Base-by-base conservation (phyloP, 352 stramenopile genomes). In the Pythium scleroteichum region DNA sequence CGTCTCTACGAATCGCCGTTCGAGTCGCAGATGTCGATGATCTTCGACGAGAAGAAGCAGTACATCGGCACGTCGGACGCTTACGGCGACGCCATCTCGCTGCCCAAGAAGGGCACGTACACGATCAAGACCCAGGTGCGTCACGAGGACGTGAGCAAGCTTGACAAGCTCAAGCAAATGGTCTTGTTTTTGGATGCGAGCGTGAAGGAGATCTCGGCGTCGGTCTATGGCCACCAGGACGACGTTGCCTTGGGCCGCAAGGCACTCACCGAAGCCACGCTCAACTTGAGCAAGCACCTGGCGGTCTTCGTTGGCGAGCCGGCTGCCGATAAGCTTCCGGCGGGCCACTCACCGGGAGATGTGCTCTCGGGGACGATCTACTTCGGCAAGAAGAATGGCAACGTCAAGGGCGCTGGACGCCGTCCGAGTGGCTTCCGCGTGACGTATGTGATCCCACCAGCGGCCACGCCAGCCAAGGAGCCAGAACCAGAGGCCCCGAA, bases 11-110 rank as follows among this genome's bases (percentile, higher is more conserved):
- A 98, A 62, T 97, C 88, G 6, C 85, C 85, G 12, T 97, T 97
- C 40, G 92, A 98, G 60, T 76, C 78, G n/a, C 92, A 98, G 55
- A 54, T 98, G 56, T 95, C 90, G 65, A 87, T 97, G 76, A 76
- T 97, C 33, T 98, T 97, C 64, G 90, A 98, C 71, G 85, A 86
- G 17, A 97, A 98, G 68, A 98, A 98, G 70, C 93, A 96, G 73
- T 96, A 91, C 51, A 66, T 95, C 44, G 89, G 78, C 50, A 78
- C 66, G 49, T 91, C 82, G 22, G 93, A 98, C 60, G 82, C 89
- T 5, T 97, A 90, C 62, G 87, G 90, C 8, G 82, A 92, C 20
- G 58, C 72, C 12, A 87, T 94, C 13, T 78, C 81, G 19, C 63
- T 95, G 24, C 56, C 59, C 27, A 96, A 96, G 65, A 97, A 97